Percentiles rank a stretch among this genome's conserved stretches.
These are phyloP conservation scores for Vaccinium corymbosum DNA, from an alignment of 148 eudicot genomes.

Conservation along the genomic window DNA sequence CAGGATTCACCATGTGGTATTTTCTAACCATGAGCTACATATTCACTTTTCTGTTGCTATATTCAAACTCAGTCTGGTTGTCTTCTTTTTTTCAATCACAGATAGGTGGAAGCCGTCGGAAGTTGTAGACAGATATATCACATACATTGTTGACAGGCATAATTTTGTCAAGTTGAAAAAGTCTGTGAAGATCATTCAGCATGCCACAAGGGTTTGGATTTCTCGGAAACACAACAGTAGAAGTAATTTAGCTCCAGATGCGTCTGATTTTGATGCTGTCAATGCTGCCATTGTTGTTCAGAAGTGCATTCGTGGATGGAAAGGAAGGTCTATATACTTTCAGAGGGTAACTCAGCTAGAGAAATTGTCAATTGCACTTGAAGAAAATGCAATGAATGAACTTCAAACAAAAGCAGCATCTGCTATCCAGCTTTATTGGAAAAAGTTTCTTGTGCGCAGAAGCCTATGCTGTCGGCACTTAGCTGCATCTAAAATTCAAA, in stretches of 20 bases:
- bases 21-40: not conserved
- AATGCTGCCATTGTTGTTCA: constrained; percentile 31
- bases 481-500: constrained; percentile 70
- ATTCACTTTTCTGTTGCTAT: not conserved
- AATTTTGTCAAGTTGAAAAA: constrained; percentile 48
- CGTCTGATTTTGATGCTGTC: constrained; percentile 16
- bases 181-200: constrained; percentile 48
- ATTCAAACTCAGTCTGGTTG: constrained; percentile 11
- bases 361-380: constrained; percentile 19
- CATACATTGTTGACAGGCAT: constrained; percentile 50
- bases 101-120: constrained; percentile 31
- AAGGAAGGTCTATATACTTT: constrained; percentile 15
- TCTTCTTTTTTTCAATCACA: constrained; percentile 23
- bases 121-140: constrained; percentile 25
- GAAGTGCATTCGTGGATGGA: constrained; percentile 29
- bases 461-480: constrained; percentile 26
- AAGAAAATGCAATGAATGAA: constrained; percentile 21
- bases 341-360: constrained; percentile 15
- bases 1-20: constrained; percentile 30
- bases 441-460: constrained; percentile 23
- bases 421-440: constrained; percentile 47
- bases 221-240: constrained; percentile 23
- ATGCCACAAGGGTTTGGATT: constrained; percentile 48
- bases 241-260: constrained; percentile 18
- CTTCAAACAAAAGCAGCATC: constrained; percentile 31